These are phyloP conservation scores for Teratosphaeria epicoccoides DNA, from an alignment of 2,329 filamentous ascomycete species.

Conservation along the genomic window DNA sequence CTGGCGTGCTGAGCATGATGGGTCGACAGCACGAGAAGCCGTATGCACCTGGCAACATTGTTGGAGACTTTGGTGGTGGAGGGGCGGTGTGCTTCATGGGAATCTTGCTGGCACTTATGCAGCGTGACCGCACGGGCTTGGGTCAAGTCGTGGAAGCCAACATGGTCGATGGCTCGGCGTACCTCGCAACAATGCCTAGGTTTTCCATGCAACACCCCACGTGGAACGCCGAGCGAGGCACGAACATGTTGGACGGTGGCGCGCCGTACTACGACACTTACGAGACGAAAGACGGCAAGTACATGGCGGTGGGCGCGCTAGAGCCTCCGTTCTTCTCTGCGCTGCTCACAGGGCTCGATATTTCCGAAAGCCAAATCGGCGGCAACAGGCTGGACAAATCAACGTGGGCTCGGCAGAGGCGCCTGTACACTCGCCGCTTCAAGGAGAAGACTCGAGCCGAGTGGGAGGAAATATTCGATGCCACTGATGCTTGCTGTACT, in stretches of 20 bases:
- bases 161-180: conserved; percentile 85
- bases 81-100: conserved; percentile 74
- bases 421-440: conserved; percentile 54
- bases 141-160: conserved; percentile 92
- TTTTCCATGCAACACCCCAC: conserved; percentile 52
- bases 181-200: conserved; percentile 68
- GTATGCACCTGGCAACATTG: conserved; percentile 68
- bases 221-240: conserved; percentile 56
- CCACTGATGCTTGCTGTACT: conserved; percentile 85
- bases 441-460: conserved; percentile 58
- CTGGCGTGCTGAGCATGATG: conserved; percentile 66
- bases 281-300: conserved; percentile 66
- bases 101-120: conserved; percentile 66
- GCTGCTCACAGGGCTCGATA: conserved; percentile 56
- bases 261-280: conserved; percentile 87
- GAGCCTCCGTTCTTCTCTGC: conserved; percentile 74
- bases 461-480: conserved; percentile 82
- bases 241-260: conserved; percentile 72
- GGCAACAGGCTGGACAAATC: conserved; percentile 47
- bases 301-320: conserved; percentile 76
- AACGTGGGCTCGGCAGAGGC: conserved; percentile 58
- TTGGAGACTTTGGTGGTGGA: conserved; percentile 86
- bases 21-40: conserved; percentile 61
- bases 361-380: conserved; percentile 35
- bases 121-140: conserved; percentile 50